Conservation (phyloP, 176 grass and related monocot species). For the Guadua angustifolia region DNA sequence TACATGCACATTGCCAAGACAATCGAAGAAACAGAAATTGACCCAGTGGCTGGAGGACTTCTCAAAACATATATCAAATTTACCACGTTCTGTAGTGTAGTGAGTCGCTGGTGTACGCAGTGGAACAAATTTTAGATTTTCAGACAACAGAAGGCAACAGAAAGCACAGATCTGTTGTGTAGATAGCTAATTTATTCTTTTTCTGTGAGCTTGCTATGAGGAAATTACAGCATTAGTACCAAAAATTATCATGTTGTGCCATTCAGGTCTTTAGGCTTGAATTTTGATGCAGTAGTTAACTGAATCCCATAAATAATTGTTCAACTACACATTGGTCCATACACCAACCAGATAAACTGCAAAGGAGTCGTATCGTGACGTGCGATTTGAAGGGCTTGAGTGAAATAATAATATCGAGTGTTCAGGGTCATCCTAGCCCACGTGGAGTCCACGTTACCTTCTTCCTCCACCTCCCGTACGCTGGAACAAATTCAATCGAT, state of each 20-base stretch:
- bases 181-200: neutral
- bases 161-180: neutral
- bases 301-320: neutral
- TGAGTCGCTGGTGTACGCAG: neutral
- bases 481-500: no score
- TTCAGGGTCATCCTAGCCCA: no score
- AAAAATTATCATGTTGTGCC: slow-evolving; percentile 7
- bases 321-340: neutral
- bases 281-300: neutral
- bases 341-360: neutral
- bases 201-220: neutral
- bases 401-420: no score
- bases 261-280: neutral
- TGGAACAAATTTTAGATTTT: neutral
- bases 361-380: neutral
- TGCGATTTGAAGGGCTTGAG: no score
- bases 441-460: no score
- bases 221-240: neutral
- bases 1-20: neutral
- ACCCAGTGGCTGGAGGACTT: neutral
- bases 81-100: neutral
- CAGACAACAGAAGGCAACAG: neutral
- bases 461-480: no score
- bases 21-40: neutral
- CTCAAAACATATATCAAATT: slow-evolving; percentile 13